phyloP scores from a whole-genome alignment of 164 flowering plant genomes.

The Santalum album region DNA sequence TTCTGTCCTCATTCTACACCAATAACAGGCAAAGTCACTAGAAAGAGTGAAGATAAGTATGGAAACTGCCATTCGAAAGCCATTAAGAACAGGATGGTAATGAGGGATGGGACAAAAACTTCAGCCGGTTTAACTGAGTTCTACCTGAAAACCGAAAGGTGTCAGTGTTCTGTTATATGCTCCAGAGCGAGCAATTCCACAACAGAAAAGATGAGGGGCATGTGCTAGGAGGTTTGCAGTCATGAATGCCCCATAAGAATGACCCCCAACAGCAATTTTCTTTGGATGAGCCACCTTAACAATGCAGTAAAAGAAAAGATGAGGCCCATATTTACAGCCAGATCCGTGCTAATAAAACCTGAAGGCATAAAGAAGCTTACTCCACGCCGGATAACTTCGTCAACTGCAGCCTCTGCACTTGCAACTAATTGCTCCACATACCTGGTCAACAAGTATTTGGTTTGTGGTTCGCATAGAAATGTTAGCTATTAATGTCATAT shows the following conservation, averaged over 20 bases:
- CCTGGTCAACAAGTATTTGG: constrained; percentile 27
- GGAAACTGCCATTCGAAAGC: too few relatives aligned
- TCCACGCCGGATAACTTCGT: constrained; percentile 86
- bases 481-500: too few relatives aligned
- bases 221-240: constrained; percentile 95
- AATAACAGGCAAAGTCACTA: constrained; percentile 7
- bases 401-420: constrained; percentile 99
- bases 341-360: background rate
- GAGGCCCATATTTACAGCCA: background rate
- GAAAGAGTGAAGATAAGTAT: background rate
- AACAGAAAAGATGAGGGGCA: constrained; percentile 94
- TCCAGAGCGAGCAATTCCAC: constrained; percentile 97
- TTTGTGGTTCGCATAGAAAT: background rate
- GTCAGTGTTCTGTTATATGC: constrained; percentile 98
- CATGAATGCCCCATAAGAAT: constrained; percentile 99
- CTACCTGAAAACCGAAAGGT: constrained; percentile 98
- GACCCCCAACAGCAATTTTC: constrained; percentile 97
- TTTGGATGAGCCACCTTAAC: constrained; percentile 87
- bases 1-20: constrained; percentile 85
- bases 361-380: constrained; percentile 32
- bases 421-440: constrained; percentile 90
- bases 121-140: background rate
- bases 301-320: constrained; percentile 8
- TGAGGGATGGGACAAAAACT: background rate
- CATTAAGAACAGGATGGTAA: background rate